Evolutionary conservation across 306 rosid species (phyloP).

Genomic region (Cucumis hystrix): DNA sequence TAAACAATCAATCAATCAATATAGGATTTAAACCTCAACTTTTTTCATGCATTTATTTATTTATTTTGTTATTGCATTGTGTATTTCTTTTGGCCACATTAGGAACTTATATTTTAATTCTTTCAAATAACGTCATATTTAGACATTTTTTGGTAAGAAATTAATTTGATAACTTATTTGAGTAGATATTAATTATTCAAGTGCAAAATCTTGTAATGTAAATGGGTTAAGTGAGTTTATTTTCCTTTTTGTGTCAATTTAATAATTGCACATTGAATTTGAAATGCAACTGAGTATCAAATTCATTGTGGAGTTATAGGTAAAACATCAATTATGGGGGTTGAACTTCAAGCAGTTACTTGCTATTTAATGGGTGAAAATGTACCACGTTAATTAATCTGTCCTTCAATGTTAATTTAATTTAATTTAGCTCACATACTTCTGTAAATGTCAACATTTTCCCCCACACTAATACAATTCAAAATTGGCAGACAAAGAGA

Average conservation of each 20-base stretch:
- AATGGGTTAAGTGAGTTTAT: neutral
- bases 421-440: neutral
- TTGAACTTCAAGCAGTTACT: neutral
- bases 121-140: too few relatives aligned
- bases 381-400: neutral
- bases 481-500: too few relatives aligned
- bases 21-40: too few relatives aligned
- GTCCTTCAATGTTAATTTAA: neutral
- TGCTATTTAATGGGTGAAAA: neutral
- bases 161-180: too few relatives aligned
- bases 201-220: neutral
- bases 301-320: neutral
- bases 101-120: too few relatives aligned
- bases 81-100: too few relatives aligned
- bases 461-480: neutral
- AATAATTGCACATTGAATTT: neutral
- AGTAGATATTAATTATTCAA: too few relatives aligned
- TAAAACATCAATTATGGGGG: neutral
- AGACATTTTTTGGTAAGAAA: too few relatives aligned
- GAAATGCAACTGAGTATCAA: neutral
- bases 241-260: neutral
- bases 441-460: neutral
- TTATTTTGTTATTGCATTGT: too few relatives aligned
- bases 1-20: too few relatives aligned
- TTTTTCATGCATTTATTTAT: too few relatives aligned